phyloP scores from a whole-genome alignment of 1,284 basidiomycete genomes.

The Mycosarcoma maydis region DNA sequence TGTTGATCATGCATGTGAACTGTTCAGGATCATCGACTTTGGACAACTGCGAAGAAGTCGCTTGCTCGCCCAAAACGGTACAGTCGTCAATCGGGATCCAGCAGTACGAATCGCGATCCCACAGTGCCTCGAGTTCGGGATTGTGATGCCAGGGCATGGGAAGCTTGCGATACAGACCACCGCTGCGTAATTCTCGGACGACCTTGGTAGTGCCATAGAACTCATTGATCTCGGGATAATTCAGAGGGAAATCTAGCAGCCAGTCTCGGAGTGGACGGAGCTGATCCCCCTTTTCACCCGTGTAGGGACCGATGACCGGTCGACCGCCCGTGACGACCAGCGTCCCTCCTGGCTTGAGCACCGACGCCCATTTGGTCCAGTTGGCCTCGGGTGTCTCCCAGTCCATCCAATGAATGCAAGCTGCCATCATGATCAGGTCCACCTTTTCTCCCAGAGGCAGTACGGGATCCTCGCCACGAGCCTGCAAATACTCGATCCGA shows the following conservation, averaged over 20 bases:
- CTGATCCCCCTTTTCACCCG: conserved; percentile 26
- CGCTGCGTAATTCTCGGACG: conserved; percentile 11
- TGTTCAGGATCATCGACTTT: conserved; percentile 24
- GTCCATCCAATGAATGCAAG: conserved; percentile 50
- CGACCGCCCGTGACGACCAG: conserved; percentile 30
- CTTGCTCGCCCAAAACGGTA: conserved; percentile 25
- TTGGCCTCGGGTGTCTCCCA: conserved; percentile 27
- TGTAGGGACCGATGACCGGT: conserved; percentile 37
- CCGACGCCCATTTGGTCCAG: conserved; percentile 36
- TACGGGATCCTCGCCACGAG: conserved; percentile 28
- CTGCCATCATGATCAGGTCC: conserved; percentile 46
- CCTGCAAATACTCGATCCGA: conserved; percentile 29
- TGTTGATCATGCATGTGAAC: conserved; percentile 4
- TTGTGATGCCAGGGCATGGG: conserved; percentile 42
- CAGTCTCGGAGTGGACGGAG: conserved; percentile 39
- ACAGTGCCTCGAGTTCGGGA: conserved; percentile 17
- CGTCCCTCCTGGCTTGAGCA: conserved; percentile 42
- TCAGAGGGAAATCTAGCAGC: conserved; percentile 30
- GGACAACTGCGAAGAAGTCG: conserved; percentile 16
- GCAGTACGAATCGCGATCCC: conserved; percentile 32
- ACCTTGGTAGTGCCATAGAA: conserved; percentile 11
- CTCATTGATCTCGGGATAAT: conserved; percentile 18
- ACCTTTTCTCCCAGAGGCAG: conserved; percentile 37
- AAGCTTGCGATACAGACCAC: conserved; percentile 31
- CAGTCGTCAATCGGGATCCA: conserved; percentile 47